These are phyloP conservation scores for Macrophomina phaseolina DNA, from an alignment of 2,329 filamentous ascomycete genomes.

Conservation along the genomic window DNA sequence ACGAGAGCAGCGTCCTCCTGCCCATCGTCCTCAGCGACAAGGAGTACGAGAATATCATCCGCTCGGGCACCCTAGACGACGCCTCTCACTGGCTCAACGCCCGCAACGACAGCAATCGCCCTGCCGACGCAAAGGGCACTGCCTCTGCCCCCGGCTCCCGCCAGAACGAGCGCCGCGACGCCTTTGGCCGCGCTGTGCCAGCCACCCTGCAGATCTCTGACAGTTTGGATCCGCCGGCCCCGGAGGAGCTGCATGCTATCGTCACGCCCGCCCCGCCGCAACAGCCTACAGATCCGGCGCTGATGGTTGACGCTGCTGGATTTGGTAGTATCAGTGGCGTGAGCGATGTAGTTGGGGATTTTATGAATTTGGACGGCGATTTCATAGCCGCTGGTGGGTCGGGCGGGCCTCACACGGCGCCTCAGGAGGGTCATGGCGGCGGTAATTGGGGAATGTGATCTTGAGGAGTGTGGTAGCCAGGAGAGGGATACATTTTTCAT, in stretches of 20 bases:
- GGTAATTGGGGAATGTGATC: conserved; percentile 1
- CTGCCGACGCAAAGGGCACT: neutral
- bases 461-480: neutral
- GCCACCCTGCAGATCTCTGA: conserved; percentile 45
- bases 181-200: conserved; percentile 51
- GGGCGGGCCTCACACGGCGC: neutral
- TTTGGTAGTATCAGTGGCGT: conserved; percentile 22
- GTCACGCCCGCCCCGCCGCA: conserved; percentile 14
- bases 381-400: conserved; percentile 2
- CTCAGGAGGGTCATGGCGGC: neutral
- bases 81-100: conserved; percentile 55
- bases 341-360: conserved; percentile 39
- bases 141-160: conserved; percentile 37
- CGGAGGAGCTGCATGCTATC: conserved; percentile 14
- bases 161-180: conserved; percentile 44
- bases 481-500: neutral
- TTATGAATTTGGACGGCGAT: conserved; percentile 36
- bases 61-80: conserved; percentile 50
- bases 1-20: conserved; percentile 60
- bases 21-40: conserved; percentile 45
- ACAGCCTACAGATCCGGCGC: conserved; percentile 8
- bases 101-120: conserved; percentile 45
- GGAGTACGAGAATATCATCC: conserved; percentile 40
- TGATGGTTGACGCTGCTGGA: conserved; percentile 10
- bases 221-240: conserved; percentile 43